Evolutionary conservation across 2,329 filamentous ascomycete species (phyloP), one percentile per base, ranked within the genome.

Genomic region (Colletotrichum aenigma): DNA sequence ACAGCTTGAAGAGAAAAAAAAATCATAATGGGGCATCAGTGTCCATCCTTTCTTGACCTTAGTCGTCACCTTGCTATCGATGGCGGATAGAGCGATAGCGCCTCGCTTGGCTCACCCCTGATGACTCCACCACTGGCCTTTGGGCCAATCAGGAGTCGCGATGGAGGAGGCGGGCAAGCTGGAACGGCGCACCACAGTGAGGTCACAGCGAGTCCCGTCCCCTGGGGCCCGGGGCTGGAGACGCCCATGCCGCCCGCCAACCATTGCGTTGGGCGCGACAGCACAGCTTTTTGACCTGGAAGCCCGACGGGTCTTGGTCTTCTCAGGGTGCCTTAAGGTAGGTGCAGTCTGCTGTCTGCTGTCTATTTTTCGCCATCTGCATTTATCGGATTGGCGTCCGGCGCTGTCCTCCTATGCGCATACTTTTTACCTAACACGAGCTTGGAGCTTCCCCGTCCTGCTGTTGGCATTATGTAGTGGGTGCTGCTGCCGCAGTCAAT

Each of bases 71-170:
- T 58, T 76, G 70, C 61, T 76, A 60, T 76, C 74, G 74, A 76
- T 70, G 74, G 71, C 71, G 74, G 74, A 76, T 75, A 75, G 60
- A 77, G 65, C 68, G 75, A 75, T 77, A 77, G 75, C 75, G 73
- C 75, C 68, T 77, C 75, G 75, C 75, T 77, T 76, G 76, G 67
- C 71, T 66, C 36, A 48, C 71, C 71, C 74, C 74, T 75, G 74
- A 58, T 26, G 64, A 28, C 12, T 38, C 62, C 61, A 75, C 64
- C 2, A 32, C 4, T 4, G n/a, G 10, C 8, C 3, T 1, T 2
- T 9, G 6, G 4, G 28, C 74, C 74, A 76, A 76, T 76, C 4
- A 55, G 15, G 4, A 6, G 15, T 10, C 48, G 28, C 15, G 0
- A n/a, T 24, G 16, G 32, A 26, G 13, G 21, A 75, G 56, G 32